Percentiles rank a stretch among this genome's conserved stretches.
Evolutionary conservation across 2,329 filamentous ascomycete species (phyloP).

Genomic region (Verticillium dahliae): DNA sequence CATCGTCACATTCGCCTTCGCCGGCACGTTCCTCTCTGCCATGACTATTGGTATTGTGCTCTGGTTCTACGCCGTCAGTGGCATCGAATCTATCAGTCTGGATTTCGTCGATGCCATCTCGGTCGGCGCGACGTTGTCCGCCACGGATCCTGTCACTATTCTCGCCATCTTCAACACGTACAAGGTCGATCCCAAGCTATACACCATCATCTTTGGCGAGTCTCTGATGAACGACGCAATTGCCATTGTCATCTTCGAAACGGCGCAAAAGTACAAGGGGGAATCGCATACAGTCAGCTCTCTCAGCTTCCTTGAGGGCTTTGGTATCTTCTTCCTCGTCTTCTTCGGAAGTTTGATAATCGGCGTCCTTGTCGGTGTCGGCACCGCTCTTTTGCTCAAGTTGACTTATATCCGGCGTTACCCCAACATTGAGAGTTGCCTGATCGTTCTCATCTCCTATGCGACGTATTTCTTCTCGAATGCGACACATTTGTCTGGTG

Average conservation of each 20-base stretch:
- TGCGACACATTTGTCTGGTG: constrained; percentile 91
- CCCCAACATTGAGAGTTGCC: constrained; percentile 93
- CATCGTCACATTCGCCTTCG: constrained; percentile 95
- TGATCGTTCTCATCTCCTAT: constrained; percentile 91
- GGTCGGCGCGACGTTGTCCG: constrained; percentile 90
- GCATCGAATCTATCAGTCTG: constrained; percentile 78
- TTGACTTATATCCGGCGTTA: constrained; percentile 89
- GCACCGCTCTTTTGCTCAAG: constrained; percentile 82
- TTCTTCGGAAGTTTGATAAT: constrained; percentile 94
- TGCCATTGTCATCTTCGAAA: constrained; percentile 97
- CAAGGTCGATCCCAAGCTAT: constrained; percentile 97
- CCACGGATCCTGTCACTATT: constrained; percentile 95
- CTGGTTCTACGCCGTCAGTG: constrained; percentile 82
- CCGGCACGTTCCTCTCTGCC: constrained; percentile 93
- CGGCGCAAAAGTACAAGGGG: constrained; percentile 83
- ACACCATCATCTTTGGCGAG: constrained; percentile 98
- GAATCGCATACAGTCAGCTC: constrained; percentile 66
- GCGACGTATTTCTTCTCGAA: constrained; percentile 98
- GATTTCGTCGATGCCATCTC: constrained; percentile 94
- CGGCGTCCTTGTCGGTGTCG: constrained; percentile 79
- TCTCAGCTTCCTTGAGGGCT: constrained; percentile 80
- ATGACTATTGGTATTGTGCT: constrained; percentile 87
- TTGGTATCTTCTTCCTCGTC: constrained; percentile 89
- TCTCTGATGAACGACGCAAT: constrained; percentile 97
- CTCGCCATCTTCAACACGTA: constrained; percentile 98